Conservation (phyloP, 768 basidiomycete genomes). For the Termitomyces sp. region DNA sequence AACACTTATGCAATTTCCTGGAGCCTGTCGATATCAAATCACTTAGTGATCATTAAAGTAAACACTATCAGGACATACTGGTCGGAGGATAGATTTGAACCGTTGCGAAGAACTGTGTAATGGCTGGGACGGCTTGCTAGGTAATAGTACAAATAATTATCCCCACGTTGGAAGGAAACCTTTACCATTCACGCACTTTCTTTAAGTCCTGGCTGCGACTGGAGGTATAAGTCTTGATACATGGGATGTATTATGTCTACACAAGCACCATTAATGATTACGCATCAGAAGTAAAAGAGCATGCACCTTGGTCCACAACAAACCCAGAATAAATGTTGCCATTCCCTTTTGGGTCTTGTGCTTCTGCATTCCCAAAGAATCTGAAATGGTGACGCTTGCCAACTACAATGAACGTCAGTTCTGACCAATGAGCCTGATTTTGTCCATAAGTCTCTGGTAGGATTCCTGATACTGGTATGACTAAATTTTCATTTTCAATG, state of each 20-base stretch:
- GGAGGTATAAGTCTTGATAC: slow-evolving; percentile 59
- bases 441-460: slow-evolving; percentile 31
- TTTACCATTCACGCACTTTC: slow-evolving; percentile 31
- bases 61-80: slow-evolving; percentile 16
- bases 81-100: slow-evolving; percentile 23
- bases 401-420: slow-evolving; percentile 53
- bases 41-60: neutral
- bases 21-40: slow-evolving; percentile 20
- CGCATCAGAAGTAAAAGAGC: neutral
- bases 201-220: slow-evolving; percentile 47
- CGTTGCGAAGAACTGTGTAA: slow-evolving; percentile 42
- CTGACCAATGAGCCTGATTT: slow-evolving; percentile 30
- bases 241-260: slow-evolving; percentile 48
- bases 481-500: neutral
- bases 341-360: slow-evolving; percentile 50
- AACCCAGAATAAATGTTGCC: slow-evolving; percentile 47
- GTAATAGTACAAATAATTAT: neutral
- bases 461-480: neutral
- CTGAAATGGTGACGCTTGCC: slow-evolving; percentile 46
- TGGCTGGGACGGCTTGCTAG: slow-evolving; percentile 53
- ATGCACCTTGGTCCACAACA: slow-evolving; percentile 42
- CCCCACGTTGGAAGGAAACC: neutral
- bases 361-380: slow-evolving; percentile 45
- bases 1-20: slow-evolving; percentile 45
- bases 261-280: slow-evolving; percentile 17